Conservation (phyloP, 2,329 filamentous ascomycete genomes). For the Stagonosporopsis chrysanthemi region DNA sequence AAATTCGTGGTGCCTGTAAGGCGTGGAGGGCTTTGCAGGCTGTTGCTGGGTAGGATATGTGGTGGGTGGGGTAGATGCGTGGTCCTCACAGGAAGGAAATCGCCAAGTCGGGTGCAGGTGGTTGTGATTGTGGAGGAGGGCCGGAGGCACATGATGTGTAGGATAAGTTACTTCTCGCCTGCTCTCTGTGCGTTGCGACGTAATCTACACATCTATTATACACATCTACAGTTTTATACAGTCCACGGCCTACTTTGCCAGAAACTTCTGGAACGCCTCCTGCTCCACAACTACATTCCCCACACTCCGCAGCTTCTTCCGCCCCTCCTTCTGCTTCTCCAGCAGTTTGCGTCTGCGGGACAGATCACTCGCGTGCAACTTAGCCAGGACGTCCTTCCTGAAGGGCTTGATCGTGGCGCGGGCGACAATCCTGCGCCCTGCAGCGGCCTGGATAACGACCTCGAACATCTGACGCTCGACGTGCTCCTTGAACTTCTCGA, state of each 20-base stretch:
- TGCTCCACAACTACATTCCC: constrained; percentile 96
- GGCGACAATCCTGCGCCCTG: constrained; percentile 82
- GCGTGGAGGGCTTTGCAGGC: too few species aligned
- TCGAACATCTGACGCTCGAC: constrained; percentile 98
- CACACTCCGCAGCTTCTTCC: constrained; percentile 83
- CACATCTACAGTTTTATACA: not conserved
- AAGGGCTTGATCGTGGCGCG: constrained; percentile 96
- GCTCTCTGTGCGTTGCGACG: not conserved
- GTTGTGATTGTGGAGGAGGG: too few species aligned
- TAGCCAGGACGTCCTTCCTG: constrained; percentile 91
- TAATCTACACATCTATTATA: not conserved
- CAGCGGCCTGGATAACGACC: constrained; percentile 90
- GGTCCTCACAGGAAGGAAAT: too few species aligned
- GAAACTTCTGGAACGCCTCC: constrained; percentile 91
- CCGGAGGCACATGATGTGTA: too few species aligned
- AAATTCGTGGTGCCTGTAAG: too few species aligned
- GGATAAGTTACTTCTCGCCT: not conserved
- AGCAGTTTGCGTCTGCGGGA: constrained; percentile 82
- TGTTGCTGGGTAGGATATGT: too few species aligned
- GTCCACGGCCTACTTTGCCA: constrained; percentile 67
- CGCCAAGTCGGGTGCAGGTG: too few species aligned
- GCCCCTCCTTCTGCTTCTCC: constrained; percentile 95
- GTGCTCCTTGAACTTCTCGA: constrained; percentile 95
- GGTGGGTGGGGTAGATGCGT: too few species aligned
- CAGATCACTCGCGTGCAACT: constrained; percentile 91